Percentiles rank a stretch among this genome's conserved stretches.
These are phyloP conservation scores for Nicotiana rustica DNA, from an alignment of 305 asterid species.

Conservation along the genomic window DNA sequence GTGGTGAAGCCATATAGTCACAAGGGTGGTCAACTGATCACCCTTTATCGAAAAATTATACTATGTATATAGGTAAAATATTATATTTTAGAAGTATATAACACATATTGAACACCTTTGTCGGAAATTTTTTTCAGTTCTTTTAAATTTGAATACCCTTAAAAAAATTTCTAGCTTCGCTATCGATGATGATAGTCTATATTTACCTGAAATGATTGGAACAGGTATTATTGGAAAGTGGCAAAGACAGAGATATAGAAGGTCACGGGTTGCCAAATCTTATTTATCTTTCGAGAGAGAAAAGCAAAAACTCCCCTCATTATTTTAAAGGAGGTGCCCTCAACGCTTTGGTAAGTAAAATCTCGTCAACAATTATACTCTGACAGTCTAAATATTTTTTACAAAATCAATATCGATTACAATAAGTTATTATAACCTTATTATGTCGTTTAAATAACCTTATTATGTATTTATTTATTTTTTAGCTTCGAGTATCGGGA, in stretches of 20 bases:
- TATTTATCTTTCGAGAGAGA: slow-evolving; percentile 69
- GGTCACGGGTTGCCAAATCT: slow-evolving; percentile 71
- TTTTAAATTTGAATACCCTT: too few relatives aligned
- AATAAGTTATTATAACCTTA: not conserved
- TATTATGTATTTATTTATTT: not conserved
- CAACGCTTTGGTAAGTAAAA: slow-evolving; percentile 65
- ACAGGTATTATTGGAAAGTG: slow-evolving; percentile 52
- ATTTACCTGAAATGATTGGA: not conserved
- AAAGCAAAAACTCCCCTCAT: slow-evolving; percentile 59
- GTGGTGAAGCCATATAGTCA: too few relatives aligned
- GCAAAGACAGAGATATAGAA: slow-evolving; percentile 47
- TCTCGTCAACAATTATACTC: not conserved
- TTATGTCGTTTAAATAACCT: not conserved
- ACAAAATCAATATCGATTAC: not conserved
- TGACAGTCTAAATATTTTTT: too few relatives aligned
- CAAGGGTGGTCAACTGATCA: too few relatives aligned
- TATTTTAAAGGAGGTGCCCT: slow-evolving; percentile 94
- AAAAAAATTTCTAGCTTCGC: too few relatives aligned
- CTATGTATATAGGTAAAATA: too few relatives aligned
- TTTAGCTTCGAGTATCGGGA: slow-evolving; percentile 80
- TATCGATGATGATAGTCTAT: too few relatives aligned
- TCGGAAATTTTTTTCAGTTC: too few relatives aligned
- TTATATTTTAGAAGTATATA: too few relatives aligned
- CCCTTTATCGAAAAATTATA: too few relatives aligned
- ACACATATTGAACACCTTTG: too few relatives aligned